These are phyloP conservation scores for Hymenoscyphus fraxineus DNA, from an alignment of 2,329 filamentous ascomycete genomes.

Conservation along the genomic window DNA sequence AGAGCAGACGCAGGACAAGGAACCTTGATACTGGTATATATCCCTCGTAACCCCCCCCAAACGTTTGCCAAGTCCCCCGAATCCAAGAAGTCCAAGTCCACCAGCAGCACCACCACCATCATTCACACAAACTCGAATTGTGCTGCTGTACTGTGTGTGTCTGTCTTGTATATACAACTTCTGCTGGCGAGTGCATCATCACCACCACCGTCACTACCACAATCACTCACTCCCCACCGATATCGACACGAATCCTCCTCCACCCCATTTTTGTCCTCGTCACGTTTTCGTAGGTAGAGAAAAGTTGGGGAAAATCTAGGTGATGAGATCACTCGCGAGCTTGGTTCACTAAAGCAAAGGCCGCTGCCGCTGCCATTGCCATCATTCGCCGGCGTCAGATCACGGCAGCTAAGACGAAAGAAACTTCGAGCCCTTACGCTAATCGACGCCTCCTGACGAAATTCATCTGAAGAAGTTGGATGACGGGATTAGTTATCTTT, in stretches of 20 bases:
- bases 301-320: background rate
- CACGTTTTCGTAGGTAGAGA: background rate
- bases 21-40: background rate
- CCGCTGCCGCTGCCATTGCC: background rate
- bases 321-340: background rate
- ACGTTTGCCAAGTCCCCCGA: background rate
- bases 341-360: background rate
- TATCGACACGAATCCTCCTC: background rate
- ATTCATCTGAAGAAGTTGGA: background rate
- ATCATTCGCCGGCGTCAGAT: conserved; percentile 1
- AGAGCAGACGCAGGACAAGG: background rate
- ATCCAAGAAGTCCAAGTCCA: background rate
- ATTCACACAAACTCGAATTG: background rate
- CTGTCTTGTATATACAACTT: background rate
- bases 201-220: background rate
- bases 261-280: background rate
- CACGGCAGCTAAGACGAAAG: background rate
- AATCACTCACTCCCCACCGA: too few species aligned
- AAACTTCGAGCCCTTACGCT: background rate
- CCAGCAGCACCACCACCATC: background rate
- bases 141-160: background rate
- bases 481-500: background rate
- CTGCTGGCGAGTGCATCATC: background rate
- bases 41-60: background rate
- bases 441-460: background rate